Evolutionary conservation across 2,329 filamentous ascomycete genomes (phyloP), one percentile per base, ranked within the genome.

Genomic region (Colletotrichum endophyticum): DNA sequence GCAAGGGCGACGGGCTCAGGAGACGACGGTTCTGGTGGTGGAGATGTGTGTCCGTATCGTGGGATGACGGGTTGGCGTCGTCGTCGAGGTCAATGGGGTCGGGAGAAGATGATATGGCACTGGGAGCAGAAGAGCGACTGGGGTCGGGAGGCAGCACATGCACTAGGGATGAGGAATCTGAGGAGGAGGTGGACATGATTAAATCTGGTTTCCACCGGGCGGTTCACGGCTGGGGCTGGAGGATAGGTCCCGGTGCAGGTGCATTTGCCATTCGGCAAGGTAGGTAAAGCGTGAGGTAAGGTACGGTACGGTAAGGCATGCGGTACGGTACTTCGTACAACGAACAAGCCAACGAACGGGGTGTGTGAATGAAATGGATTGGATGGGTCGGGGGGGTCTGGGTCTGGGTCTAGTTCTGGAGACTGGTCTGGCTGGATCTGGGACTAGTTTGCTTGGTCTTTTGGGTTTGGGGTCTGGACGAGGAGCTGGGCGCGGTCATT

Each of bases 91-190:
- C 68, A 77, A 72, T 73, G 57, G 68, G 73, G 19, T 76, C 73
- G 39, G 73, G 75, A 64, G 72, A 57, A n/a, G 75, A 76, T 56
- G 73, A 76, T 57, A 66, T 69, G 66, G 76, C 63, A 72, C 72
- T 76, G 36, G 34, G 59, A 70, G 62, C 39, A 32, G 39, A 34
- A 61, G 69, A 70, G 39, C 13, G 74, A 70, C 39, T 61, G 28
- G 73, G 73, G 32, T 75, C 73, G 39, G 73, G 73, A 75, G 73
- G 70, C 73, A 76, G 44, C 64, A 76, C 74, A 76, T 76, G 74
- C 74, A 76, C 74, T n/a, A 76, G 74, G 36, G 74, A 76, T 32
- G 74, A 76, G 44, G 74, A 74, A n/a, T 67, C 39, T 32, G 74
- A 76, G 59, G 64, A 61, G 63, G 74, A 66, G 63, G 74, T 62